Evolutionary conservation across 257 asterid species (phyloP).

Genomic region (Solanum corneliomulleri): DNA sequence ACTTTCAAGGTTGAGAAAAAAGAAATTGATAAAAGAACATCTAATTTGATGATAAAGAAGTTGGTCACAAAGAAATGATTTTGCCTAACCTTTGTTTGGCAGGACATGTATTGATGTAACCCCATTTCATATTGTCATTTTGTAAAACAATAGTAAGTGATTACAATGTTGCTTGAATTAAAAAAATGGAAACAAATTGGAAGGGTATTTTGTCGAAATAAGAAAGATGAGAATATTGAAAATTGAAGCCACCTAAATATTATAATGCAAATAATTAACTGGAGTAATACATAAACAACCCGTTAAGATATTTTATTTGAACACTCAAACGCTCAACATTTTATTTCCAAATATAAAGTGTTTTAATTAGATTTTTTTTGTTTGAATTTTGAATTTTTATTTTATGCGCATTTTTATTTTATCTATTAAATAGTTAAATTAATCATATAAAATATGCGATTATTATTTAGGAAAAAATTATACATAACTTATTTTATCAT

Average conservation of each 20-base stretch:
- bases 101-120: background rate
- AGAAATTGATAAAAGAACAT: background rate
- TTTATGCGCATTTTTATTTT: background rate
- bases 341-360: background rate
- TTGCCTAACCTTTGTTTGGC: background rate
- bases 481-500: too few relatives aligned
- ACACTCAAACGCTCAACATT: background rate
- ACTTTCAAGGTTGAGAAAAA: background rate
- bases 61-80: background rate
- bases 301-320: background rate
- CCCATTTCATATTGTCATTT: background rate
- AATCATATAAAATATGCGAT: background rate
- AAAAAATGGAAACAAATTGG: background rate
- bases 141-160: background rate
- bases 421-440: background rate
- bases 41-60: background rate
- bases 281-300: background rate
- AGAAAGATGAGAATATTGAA: background rate
- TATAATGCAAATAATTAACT: background rate
- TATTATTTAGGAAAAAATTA: background rate
- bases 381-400: background rate
- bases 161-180: background rate
- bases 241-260: background rate
- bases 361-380: background rate
- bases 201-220: background rate